A percentile compares a stretch with the other conserved stretches of the same genome.
Evolutionary conservation across 2,329 filamentous ascomycete species (phyloP).

Genomic region (Monilinia vaccinii-corymbosi): DNA sequence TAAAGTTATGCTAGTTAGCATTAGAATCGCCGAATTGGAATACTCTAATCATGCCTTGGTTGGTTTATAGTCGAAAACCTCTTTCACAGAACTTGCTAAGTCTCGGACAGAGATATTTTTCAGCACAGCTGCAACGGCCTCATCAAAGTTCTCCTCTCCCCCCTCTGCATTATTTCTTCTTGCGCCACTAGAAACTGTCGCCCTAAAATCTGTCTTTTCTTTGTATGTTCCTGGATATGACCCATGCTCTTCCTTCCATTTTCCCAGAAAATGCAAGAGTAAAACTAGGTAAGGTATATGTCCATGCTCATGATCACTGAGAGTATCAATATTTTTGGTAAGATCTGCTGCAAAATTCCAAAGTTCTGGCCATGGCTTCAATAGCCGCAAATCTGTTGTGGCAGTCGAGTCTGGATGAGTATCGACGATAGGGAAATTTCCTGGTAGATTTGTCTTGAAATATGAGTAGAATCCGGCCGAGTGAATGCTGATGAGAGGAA

Average conservation of each 20-base stretch:
- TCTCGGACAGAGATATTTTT: slow-evolving; percentile 69
- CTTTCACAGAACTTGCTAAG: slow-evolving; percentile 59
- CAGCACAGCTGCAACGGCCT: slow-evolving; percentile 78
- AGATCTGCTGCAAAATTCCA: slow-evolving; percentile 55
- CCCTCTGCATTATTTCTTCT: slow-evolving; percentile 70
- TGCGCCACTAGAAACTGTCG: slow-evolving; percentile 56
- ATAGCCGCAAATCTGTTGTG: slow-evolving; percentile 73
- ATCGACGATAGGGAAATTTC: slow-evolving; percentile 86
- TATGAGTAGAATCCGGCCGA: slow-evolving; percentile 89
- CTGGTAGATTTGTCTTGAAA: slow-evolving; percentile 69
- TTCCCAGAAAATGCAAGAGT: slow-evolving; percentile 69
- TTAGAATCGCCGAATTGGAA: slow-evolving; percentile 29
- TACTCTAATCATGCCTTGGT: slow-evolving; percentile 41
- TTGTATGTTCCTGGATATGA: slow-evolving; percentile 64
- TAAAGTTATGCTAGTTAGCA: slow-evolving; percentile 14
- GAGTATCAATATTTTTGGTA: slow-evolving; percentile 57
- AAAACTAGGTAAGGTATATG: slow-evolving; percentile 84
- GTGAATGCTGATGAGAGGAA: slow-evolving; percentile 73
- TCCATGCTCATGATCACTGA: slow-evolving; percentile 76
- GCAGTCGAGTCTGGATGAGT: slow-evolving; percentile 87
- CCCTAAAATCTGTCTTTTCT: slow-evolving; percentile 78
- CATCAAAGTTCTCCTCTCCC: slow-evolving; percentile 94
- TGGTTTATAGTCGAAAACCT: slow-evolving; percentile 64
- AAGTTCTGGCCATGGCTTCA: slow-evolving; percentile 81
- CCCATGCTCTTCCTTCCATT: slow-evolving; percentile 71